Percentiles rank a stretch among this genome's conserved stretches.
Evolutionary conservation across 306 rosid species (phyloP).

Genomic region (Lablab purpureus): DNA sequence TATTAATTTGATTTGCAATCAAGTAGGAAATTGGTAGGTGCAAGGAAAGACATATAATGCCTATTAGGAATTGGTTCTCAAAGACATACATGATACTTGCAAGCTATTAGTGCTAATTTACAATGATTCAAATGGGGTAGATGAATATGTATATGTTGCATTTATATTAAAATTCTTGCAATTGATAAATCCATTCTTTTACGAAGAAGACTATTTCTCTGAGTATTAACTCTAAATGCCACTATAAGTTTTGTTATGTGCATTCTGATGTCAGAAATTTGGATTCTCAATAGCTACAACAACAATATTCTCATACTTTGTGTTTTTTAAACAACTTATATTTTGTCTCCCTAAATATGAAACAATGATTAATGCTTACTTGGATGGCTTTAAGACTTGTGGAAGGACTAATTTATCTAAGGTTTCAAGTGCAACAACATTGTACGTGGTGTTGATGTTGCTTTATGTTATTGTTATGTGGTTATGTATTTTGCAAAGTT

Average conservation of each 20-base stretch:
- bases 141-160: conserved; percentile 85
- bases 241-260: conserved; percentile 68
- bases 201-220: conserved; percentile 77
- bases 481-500: no score
- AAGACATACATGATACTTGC: conserved; percentile 92
- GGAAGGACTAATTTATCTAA: conserved; percentile 72
- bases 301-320: conserved; percentile 34
- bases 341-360: conserved; percentile 83
- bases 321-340: conserved; percentile 68
- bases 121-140: conserved; percentile 67
- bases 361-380: conserved; percentile 84
- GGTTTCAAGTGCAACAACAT: no score
- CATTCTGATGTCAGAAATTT: conserved; percentile 8
- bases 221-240: conserved; percentile 89
- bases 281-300: not conserved
- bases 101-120: conserved; percentile 81
- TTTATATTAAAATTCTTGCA: conserved; percentile 89
- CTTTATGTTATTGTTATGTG: no score
- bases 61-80: conserved; percentile 92
- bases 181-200: conserved; percentile 76
- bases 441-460: no score
- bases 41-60: conserved; percentile 84
- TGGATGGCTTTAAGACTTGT: conserved; percentile 91
- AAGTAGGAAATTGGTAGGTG: conserved; percentile 67
- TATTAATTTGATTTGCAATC: conserved; percentile 35